Conservation (phyloP, 495 filamentous ascomycete genomes). For the Xylaria sp. region DNA sequence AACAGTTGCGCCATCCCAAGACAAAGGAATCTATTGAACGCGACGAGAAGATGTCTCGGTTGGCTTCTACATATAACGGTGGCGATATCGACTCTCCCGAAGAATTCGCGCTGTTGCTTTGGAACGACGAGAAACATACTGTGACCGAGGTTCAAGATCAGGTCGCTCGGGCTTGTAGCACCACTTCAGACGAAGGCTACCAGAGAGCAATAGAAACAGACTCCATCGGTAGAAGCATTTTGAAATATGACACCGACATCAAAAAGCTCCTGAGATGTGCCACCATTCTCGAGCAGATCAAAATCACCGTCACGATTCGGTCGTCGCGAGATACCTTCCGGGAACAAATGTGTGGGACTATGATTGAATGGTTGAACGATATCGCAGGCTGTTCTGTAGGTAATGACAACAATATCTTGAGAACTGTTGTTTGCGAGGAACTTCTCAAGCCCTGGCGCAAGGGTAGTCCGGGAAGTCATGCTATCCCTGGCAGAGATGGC, state of each 20-base stretch:
- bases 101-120: slow-evolving; percentile 87
- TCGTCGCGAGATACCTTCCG: slow-evolving; percentile 93
- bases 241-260: slow-evolving; percentile 76
- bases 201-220: slow-evolving; percentile 86
- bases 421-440: slow-evolving; percentile 86
- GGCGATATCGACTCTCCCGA: slow-evolving; percentile 60
- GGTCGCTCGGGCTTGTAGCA: slow-evolving; percentile 87
- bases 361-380: slow-evolving; percentile 94
- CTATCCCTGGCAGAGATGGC: slow-evolving; percentile 80
- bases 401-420: slow-evolving; percentile 77
- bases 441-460: slow-evolving; percentile 83
- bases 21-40: slow-evolving; percentile 75
- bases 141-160: slow-evolving; percentile 88
- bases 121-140: slow-evolving; percentile 99
- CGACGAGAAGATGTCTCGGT: slow-evolving; percentile 81
- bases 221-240: slow-evolving; percentile 81
- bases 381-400: slow-evolving; percentile 90
- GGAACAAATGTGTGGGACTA: slow-evolving; percentile 98
- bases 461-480: slow-evolving; percentile 86
- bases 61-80: slow-evolving; percentile 77
- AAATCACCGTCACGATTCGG: slow-evolving; percentile 92
- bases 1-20: slow-evolving; percentile 88
- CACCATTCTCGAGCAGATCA: slow-evolving; percentile 89
- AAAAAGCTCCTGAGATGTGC: slow-evolving; percentile 74
- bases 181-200: slow-evolving; percentile 69